Evolutionary conservation across 2,329 filamentous ascomycete species (phyloP).

Genomic region (Periconia sp.): DNA sequence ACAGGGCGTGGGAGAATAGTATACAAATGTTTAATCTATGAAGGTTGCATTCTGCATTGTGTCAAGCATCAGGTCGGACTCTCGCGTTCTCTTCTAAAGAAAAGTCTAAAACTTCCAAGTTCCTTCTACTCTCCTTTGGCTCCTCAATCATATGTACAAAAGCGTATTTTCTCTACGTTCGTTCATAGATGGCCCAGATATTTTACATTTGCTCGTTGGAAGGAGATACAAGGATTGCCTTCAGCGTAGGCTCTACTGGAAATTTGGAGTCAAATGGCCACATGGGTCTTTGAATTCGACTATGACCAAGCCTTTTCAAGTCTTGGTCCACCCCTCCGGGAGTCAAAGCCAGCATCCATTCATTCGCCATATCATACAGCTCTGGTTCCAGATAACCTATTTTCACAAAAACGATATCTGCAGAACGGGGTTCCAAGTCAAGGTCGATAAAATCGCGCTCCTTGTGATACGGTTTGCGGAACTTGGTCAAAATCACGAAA

Average conservation of each 20-base stretch:
- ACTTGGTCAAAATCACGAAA: slow-evolving; percentile 40
- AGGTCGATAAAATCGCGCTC: slow-evolving; percentile 6
- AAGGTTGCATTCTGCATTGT: no score
- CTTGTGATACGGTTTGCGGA: slow-evolving; percentile 9
- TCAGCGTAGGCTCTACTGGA: neutral
- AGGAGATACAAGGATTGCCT: no score
- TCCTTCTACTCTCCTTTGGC: no score
- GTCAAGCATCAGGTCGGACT: no score
- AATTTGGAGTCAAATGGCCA: slow-evolving; percentile 1
- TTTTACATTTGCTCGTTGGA: no score
- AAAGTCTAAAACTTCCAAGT: no score
- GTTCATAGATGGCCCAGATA: no score
- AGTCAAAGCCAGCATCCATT: slow-evolving; percentile 8
- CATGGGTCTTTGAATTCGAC: slow-evolving; percentile 3
- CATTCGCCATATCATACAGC: slow-evolving; percentile 5
- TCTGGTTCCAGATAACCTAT: slow-evolving; percentile 5
- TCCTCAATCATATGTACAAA: no score
- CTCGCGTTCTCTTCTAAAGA: no score
- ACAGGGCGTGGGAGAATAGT: slow-evolving; percentile 49
- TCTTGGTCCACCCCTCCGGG: slow-evolving; percentile 8
- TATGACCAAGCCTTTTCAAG: neutral
- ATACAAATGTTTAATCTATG: no score
- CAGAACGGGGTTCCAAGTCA: neutral
- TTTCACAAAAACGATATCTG: slow-evolving; percentile 2
- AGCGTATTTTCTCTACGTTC: no score